phyloP scores from a whole-genome alignment of 2,329 filamentous ascomycete genomes.

The Ophiostoma pallidulum region DNA sequence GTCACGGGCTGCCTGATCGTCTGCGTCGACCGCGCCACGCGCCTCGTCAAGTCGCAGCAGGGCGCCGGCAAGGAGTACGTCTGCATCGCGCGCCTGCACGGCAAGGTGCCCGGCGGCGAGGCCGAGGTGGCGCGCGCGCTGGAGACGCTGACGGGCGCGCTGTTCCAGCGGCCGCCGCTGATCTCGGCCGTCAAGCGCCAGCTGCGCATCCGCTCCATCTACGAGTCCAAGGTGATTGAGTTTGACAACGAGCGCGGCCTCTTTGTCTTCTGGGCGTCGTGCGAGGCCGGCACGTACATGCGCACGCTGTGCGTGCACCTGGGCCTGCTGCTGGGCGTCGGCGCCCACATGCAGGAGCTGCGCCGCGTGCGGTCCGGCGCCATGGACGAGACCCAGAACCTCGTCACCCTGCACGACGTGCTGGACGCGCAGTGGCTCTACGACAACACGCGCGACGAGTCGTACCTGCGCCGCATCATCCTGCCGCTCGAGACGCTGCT shows the following conservation, averaged over 20 bases:
- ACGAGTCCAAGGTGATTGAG: constrained; percentile 93
- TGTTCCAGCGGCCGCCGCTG: constrained; percentile 93
- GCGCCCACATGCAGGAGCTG: constrained; percentile 94
- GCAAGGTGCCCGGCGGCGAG: constrained; percentile 88
- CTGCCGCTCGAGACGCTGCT: constrained; percentile 86
- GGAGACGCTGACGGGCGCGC: constrained; percentile 89
- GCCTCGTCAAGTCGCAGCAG: constrained; percentile 97
- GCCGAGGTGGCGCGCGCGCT: constrained; percentile 87
- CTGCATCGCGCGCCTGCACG: constrained; percentile 87
- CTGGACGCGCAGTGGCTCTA: constrained; percentile 92
- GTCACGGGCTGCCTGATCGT: constrained; percentile 51
- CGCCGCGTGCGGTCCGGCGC: constrained; percentile 87
- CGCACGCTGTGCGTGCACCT: constrained; percentile 95
- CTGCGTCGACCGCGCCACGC: constrained; percentile 83
- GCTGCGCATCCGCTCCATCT: constrained; percentile 83
- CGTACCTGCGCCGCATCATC: constrained; percentile 84
- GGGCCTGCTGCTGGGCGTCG: constrained; percentile 38
- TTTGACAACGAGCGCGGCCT: constrained; percentile 98
- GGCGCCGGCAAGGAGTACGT: constrained; percentile 99
- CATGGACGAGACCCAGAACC: constrained; percentile 81
- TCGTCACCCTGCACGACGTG: constrained; percentile 92
- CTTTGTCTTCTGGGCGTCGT: constrained; percentile 98
- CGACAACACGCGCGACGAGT: constrained; percentile 93
- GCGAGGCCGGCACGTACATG: constrained; percentile 97
- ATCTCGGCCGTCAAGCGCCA: constrained; percentile 99